phyloP scores from a whole-genome alignment of 768 basidiomycete species.

The Amanita fuliginea region DNA sequence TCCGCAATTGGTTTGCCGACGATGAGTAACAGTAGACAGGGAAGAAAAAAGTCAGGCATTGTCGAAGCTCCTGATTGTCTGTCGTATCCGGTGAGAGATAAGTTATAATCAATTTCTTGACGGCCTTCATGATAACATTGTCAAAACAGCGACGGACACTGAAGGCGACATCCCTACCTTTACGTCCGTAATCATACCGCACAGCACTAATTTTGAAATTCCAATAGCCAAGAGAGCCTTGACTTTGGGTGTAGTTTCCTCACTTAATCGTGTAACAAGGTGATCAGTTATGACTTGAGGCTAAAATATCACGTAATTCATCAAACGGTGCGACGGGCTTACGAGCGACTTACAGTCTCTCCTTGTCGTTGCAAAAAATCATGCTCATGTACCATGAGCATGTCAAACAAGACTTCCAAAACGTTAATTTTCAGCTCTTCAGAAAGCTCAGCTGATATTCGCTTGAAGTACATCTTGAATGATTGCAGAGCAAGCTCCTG shows the following conservation, averaged over 20 bases:
- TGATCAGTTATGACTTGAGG: conserved; percentile 33
- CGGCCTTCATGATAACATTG: conserved; percentile 16
- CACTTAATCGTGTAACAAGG: conserved; percentile 38
- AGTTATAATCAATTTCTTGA: conserved; percentile 32
- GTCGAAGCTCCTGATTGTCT: conserved; percentile 76
- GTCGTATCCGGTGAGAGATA: conserved; percentile 84
- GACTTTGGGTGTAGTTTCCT: conserved; percentile 62
- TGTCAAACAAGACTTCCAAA: conserved; percentile 80
- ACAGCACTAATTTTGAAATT: conserved; percentile 78
- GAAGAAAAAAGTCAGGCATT: conserved; percentile 94
- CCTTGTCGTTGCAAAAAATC: conserved; percentile 51
- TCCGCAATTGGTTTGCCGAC: conserved; percentile 61
- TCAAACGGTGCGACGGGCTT: not conserved
- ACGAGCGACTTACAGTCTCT: conserved; percentile 26
- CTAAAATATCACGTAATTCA: conserved; percentile 12
- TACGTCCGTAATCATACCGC: conserved; percentile 74
- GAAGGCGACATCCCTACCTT: conserved; percentile 33
- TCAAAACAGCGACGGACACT: not conserved
- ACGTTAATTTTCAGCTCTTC: conserved; percentile 55
- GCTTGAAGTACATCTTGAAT: conserved; percentile 80
- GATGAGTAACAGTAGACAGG: conserved; percentile 90
- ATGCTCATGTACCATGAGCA: conserved; percentile 81
- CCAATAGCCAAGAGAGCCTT: conserved; percentile 77
- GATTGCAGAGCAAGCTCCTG: conserved; percentile 52
- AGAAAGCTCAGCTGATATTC: conserved; percentile 16